Evolutionary conservation across 495 filamentous ascomycete species (phyloP), one percentile per base, ranked within the genome.

Genomic region (Achaetomiella virescens): DNA sequence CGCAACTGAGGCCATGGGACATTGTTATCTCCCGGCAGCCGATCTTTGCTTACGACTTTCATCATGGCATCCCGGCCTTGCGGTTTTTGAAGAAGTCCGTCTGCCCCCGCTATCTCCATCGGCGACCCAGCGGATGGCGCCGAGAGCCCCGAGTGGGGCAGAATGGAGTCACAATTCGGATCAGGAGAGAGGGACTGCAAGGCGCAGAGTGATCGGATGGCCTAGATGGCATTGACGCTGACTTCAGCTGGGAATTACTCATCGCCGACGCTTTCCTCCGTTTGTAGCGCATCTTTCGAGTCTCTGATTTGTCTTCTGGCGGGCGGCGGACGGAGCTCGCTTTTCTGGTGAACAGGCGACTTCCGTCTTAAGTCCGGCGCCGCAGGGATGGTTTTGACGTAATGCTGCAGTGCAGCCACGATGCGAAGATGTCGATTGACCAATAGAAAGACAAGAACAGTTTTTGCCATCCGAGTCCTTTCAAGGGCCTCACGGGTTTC

Each of bases 311-410:
- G 46, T 15, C 31, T 0, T 36, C 27, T n/a, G 21, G 20, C 14
- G 18, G n/a, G n/a, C n/a, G 31, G 31, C 31, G 31, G 21, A 17
- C 37, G 37, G 37, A 14, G 8, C 21, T 53, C 40, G 40, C 37
- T 7, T 1, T 33, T 21, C 15, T 2, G 5, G 8, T 1, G 5
- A 43, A 42, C 1, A 29, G 29, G 11, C 27, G 50, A 44, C 42
- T 2, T n/a, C 51, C 41, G 51, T 37, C 43, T 48, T 40, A 54
- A 54, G 24, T 41, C 52, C 51, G 48, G 37, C 38, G 43, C 38
- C 25, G 15, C n/a, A 35, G 7, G 35, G 14, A 3, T n/a, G 18
- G 24, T 12, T 18, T 44, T 56, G 44, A 56, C 54, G 54, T 56
- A 46, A 56, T 48, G 18, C 31, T n/a, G 17, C 41, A 46, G 11